These are phyloP conservation scores for Pyrenochaeta sp. DNA, from an alignment of 2,329 filamentous ascomycete species.

Conservation along the genomic window DNA sequence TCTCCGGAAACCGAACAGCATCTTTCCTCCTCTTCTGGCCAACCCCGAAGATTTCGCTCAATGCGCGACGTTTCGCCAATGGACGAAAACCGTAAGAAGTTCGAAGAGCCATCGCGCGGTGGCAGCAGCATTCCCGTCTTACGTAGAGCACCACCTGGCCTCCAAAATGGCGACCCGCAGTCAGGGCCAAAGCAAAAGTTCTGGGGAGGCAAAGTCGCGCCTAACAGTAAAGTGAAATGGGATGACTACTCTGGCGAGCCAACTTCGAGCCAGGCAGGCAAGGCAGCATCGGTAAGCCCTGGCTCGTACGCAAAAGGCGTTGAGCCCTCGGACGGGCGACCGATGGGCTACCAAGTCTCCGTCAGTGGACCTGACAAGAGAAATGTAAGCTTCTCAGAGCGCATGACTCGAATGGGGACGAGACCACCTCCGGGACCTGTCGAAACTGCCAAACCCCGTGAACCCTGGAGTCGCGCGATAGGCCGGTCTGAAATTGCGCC, in stretches of 20 bases:
- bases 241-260: conserved; percentile 74
- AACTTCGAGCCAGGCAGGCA: conserved; percentile 62
- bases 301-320: conserved; percentile 46
- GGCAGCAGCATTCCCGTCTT: conserved; percentile 45
- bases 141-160: conserved; percentile 38
- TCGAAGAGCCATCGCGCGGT: conserved; percentile 1
- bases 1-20: conserved; percentile 47
- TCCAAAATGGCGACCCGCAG: conserved; percentile 24
- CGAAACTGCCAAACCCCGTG: conserved; percentile 54
- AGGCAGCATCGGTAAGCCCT: conserved; percentile 65
- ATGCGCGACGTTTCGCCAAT: conserved; percentile 52
- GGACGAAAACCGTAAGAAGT: conserved; percentile 42
- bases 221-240: conserved; percentile 59
- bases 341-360: conserved; percentile 47
- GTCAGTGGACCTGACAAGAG: conserved; percentile 38
- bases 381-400: conserved; percentile 41
- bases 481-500: conserved; percentile 71
- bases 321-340: conserved; percentile 16
- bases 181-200: conserved; percentile 41
- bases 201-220: conserved; percentile 47
- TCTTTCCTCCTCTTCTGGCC: conserved; percentile 18
- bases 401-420: conserved; percentile 34
- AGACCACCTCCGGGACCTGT: conserved; percentile 42
- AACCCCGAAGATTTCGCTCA: conserved; percentile 41
- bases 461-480: conserved; percentile 76